Evolutionary conservation across 805 yeast species (phyloP).

Genomic region (Phaffomyces opuntiae): DNA sequence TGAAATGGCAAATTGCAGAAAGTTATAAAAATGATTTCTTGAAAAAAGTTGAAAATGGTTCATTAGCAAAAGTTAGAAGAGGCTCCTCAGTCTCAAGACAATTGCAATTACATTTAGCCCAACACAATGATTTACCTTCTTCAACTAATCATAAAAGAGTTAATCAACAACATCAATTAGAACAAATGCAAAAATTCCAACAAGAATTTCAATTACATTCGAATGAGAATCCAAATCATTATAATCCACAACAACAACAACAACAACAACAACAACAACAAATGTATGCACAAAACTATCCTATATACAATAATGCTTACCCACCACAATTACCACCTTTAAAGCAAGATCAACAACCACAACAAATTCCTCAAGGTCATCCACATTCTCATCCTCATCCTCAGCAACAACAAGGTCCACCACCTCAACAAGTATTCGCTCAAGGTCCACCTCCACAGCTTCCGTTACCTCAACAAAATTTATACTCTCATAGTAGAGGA

Average conservation of each 20-base stretch:
- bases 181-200: constrained; percentile 24
- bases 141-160: constrained; percentile 24
- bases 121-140: constrained; percentile 34
- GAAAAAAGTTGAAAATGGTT: constrained; percentile 71
- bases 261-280: constrained; percentile 1
- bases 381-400: constrained; percentile 2
- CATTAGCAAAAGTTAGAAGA: constrained; percentile 64
- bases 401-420: not conserved
- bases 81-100: constrained; percentile 80
- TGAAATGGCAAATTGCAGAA: constrained; percentile 97
- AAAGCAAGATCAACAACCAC: constrained; percentile 7
- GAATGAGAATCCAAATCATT: constrained; percentile 2
- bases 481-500: not conserved
- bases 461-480: not conserved
- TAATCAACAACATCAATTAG: constrained; percentile 30
- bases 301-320: constrained; percentile 4
- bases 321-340: constrained; percentile 16
- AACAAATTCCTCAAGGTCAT: not conserved
- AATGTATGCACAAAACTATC: constrained; percentile 1
- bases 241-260: not conserved
- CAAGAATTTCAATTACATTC: constrained; percentile 13
- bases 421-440: not conserved
- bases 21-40: constrained; percentile 78
- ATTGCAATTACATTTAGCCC: constrained; percentile 61
- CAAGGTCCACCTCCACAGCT: constrained; percentile 5